Conservation (phyloP, 1,139 yeast genomes). For the Debaryomyces singareniensis region DNA sequence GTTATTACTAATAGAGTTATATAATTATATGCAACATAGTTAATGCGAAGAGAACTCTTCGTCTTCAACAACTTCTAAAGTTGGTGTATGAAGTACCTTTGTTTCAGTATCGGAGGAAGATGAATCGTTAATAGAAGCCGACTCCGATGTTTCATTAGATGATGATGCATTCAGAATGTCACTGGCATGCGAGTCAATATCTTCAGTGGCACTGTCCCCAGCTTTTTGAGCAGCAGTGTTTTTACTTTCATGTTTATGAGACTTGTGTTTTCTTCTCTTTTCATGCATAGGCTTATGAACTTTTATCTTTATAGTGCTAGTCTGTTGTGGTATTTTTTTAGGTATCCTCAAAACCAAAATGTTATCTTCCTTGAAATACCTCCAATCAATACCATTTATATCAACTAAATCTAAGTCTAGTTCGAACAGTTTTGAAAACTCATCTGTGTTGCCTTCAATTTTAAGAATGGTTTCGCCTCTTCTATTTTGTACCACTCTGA, state of each 20-base stretch:
- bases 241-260: slow-evolving; percentile 1
- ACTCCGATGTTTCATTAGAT: too few species aligned
- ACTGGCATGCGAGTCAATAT: too few species aligned
- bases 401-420: slow-evolving; percentile 30
- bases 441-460: slow-evolving; percentile 25
- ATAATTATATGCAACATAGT: too few species aligned
- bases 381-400: slow-evolving; percentile 30
- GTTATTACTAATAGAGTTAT: too few species aligned
- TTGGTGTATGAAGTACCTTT: slow-evolving; percentile 12
- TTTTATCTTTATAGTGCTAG: slow-evolving; percentile 4
- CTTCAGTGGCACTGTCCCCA: background rate
- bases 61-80: slow-evolving; percentile 39
- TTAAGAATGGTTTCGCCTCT: slow-evolving; percentile 19
- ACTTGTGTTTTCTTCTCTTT: slow-evolving; percentile 2
- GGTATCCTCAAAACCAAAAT: slow-evolving; percentile 38
- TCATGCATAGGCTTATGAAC: slow-evolving; percentile 1
- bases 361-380: slow-evolving; percentile 23
- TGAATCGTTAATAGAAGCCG: background rate
- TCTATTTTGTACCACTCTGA: slow-evolving; percentile 23
- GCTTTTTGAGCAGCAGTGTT: background rate
- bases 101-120: background rate
- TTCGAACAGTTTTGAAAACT: slow-evolving; percentile 27
- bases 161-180: too few species aligned
- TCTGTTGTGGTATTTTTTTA: slow-evolving; percentile 11
- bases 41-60: slow-evolving; percentile 35